These are phyloP conservation scores for Coemansia sp. DNA, from an alignment of 192 early-diverging fungal species.

Conservation along the genomic window DNA sequence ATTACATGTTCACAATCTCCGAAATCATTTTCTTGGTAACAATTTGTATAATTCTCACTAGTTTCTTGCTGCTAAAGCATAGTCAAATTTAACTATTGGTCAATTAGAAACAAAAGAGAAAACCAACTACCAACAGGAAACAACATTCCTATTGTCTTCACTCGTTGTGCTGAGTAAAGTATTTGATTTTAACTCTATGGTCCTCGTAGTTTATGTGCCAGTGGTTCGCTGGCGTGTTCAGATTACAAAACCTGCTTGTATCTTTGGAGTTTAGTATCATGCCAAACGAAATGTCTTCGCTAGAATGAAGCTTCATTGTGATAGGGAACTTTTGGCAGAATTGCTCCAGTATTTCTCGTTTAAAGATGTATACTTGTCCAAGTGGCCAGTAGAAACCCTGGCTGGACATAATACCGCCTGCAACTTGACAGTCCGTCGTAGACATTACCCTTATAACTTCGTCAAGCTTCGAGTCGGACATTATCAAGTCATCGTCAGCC, in stretches of 20 bases:
- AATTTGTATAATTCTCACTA: too few relatives aligned
- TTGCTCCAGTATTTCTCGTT: not conserved
- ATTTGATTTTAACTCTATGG: not conserved
- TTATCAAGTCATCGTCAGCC: slow-evolving; percentile 1
- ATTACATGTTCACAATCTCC: too few relatives aligned
- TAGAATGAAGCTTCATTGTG: not conserved
- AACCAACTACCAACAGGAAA: not conserved
- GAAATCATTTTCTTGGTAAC: too few relatives aligned
- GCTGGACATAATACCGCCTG: not conserved
- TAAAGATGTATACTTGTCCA: slow-evolving; percentile 1
- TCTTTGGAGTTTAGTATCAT: not conserved
- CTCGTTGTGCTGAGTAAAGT: not conserved
- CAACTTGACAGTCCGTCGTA: not conserved
- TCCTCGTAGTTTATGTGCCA: slow-evolving; percentile 9
- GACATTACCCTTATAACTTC: not conserved
- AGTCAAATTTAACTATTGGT: not conserved
- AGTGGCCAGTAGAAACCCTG: not conserved
- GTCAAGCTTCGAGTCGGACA: slow-evolving; percentile 6
- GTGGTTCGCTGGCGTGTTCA: not conserved
- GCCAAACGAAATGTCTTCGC: slow-evolving; percentile 1
- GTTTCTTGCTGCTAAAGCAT: too few relatives aligned
- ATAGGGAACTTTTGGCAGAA: not conserved
- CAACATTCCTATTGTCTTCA: too few relatives aligned
- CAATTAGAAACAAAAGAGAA: not conserved
- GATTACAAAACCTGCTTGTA: not conserved